Percentiles rank a stretch among this genome's conserved stretches.
phyloP scores from a whole-genome alignment of 1,139 yeast species.

The Tardiomyces blankii region DNA sequence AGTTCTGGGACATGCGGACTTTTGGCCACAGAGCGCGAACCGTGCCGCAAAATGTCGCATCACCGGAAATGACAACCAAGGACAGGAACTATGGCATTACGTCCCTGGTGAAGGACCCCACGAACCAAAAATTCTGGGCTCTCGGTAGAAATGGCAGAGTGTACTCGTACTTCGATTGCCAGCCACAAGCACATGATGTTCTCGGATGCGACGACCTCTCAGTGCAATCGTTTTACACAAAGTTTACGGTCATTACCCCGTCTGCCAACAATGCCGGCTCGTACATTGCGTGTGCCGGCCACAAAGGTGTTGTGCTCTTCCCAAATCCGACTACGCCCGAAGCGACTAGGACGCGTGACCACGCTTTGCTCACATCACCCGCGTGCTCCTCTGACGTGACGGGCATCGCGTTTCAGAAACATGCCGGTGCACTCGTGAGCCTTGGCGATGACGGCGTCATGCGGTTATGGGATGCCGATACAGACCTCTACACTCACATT shows the following conservation, averaged over 20 bases:
- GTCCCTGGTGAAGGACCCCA: neutral
- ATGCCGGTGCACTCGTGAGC: neutral
- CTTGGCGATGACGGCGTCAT: neutral
- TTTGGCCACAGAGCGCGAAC: neutral
- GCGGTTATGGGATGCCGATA: neutral
- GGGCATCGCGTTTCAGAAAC: neutral
- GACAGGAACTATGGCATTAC: neutral
- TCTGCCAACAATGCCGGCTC: neutral
- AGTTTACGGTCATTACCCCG: neutral
- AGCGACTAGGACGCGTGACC: neutral
- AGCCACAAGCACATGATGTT: neutral
- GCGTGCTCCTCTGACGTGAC: neutral
- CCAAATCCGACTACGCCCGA: neutral
- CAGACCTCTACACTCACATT: neutral
- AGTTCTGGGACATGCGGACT: conserved; percentile 17
- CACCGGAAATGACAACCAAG: neutral
- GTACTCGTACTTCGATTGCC: neutral
- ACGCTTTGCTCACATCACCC: neutral
- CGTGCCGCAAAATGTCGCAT: neutral
- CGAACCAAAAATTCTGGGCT: neutral
- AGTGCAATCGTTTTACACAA: neutral
- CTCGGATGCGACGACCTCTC: neutral
- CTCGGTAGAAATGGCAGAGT: neutral
- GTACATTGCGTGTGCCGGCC: neutral
- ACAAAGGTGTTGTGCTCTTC: neutral